Evolutionary conservation across 1,139 yeast species (phyloP), one percentile per base, ranked within the genome.

Genomic region (Sugiyamaella pinicola): DNA sequence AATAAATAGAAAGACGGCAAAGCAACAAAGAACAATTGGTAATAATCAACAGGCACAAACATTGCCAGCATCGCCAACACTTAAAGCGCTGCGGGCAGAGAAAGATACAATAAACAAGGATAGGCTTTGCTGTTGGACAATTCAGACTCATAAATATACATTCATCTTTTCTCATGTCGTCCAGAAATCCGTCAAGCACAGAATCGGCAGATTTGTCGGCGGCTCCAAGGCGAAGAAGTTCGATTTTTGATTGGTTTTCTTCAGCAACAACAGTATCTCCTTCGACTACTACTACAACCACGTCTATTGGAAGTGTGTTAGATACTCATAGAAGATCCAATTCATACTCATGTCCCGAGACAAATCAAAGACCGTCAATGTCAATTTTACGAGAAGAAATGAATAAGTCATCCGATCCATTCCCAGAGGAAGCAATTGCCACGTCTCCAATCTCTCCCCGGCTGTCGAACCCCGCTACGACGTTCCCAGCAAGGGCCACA

Each of bases 181-280:
- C 35, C 7, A n/a, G 7, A 4, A 31, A 31, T 8, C 17, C 35
- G 34, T 15, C 44, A 15, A 24, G 4, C 34, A 13, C 33, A 10
- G 31, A 33, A 21, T 13, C 39, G 3, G 33, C 18, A n/a, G 47
- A 43, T 33, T 43, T 43, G n/a, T 4, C 28, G 21, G 39, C 28
- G 21, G 39, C 42, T 4, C 41, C 47, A 19, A 41, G 48, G 18
- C 47, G 55, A 26, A 49, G 55, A 22, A 33, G 51, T 26, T 52
- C 55, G 10, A 49, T 52, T 22, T 45, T 52, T 24, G 55, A 52
- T 10, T 52, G 55, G 55, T 40, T 42, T 13, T 34, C 45, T 19
- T 39, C 49, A 2, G 49, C 47, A n/a, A 33, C 47, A 13, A 19
- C 55, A 13, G 31, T 17, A 4, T 17, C 52, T 29, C 24, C 47